Conservation (phyloP, 306 rosid genomes). For the Vigna radiata region DNA sequence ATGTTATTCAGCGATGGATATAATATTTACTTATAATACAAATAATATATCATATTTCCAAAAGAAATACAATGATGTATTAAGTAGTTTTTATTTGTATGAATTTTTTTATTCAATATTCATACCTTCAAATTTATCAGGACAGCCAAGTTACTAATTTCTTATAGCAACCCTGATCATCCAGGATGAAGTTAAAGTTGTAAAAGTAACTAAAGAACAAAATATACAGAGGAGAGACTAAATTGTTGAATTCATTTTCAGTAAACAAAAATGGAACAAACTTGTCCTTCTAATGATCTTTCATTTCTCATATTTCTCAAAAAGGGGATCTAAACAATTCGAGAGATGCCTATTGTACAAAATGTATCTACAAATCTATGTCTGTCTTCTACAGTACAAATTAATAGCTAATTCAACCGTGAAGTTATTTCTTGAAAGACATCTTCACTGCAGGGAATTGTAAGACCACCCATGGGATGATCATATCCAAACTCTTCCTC, state of each 20-base stretch:
- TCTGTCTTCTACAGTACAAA: background rate
- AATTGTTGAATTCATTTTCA: conserved; percentile 23
- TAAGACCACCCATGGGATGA: conserved; percentile 61
- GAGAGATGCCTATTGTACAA: conserved; percentile 20
- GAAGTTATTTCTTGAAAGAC: conserved; percentile 40
- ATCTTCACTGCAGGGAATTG: conserved; percentile 54
- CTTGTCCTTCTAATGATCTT: conserved; percentile 5
- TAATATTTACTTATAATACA: too few relatives aligned
- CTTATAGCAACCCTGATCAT: background rate
- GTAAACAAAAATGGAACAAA: background rate
- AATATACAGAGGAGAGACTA: background rate
- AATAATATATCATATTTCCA: too few relatives aligned
- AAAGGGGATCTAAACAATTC: background rate
- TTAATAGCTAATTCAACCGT: conserved; percentile 11
- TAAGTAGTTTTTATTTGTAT: too few relatives aligned
- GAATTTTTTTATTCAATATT: background rate
- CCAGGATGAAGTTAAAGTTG: background rate
- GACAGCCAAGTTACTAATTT: conserved; percentile 18
- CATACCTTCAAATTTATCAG: conserved; percentile 1
- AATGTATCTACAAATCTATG: conserved; percentile 27
- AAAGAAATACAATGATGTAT: too few relatives aligned
- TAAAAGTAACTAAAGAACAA: background rate
- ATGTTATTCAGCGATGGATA: background rate
- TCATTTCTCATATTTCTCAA: background rate
- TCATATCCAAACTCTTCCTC: conserved; percentile 56